phyloP scores from a whole-genome alignment of 257 asterid genomes.

The Lithospermum erythrorhizon region DNA sequence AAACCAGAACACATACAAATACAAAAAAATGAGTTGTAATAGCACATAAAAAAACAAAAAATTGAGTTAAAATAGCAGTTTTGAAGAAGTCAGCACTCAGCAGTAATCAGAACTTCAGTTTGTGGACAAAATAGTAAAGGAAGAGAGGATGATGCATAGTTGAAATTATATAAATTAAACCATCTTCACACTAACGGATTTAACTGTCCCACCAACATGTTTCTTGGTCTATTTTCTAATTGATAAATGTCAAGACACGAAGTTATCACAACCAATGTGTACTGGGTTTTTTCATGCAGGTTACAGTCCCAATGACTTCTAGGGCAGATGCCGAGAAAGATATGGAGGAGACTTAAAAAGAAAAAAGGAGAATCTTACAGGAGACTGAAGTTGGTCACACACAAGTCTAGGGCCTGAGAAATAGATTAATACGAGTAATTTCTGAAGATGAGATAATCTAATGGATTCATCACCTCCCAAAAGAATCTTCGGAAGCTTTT shows the following conservation, averaged over 20 bases:
- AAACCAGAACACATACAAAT: not conserved
- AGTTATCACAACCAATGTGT: not conserved
- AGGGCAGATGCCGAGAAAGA: not conserved
- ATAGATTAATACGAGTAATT: slow-evolving; percentile 65
- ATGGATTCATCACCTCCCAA: slow-evolving; percentile 65
- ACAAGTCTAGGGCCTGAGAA: slow-evolving; percentile 74
- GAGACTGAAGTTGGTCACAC: slow-evolving; percentile 61
- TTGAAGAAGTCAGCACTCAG: no score
- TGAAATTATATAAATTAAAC: not conserved
- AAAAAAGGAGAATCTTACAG: slow-evolving; percentile 38
- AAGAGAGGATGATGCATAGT: not conserved
- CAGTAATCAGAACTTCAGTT: no score
- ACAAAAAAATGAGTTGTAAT: not conserved
- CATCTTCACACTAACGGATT: not conserved
- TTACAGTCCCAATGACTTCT: no score
- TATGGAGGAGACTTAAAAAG: slow-evolving; percentile 6
- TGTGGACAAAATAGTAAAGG: not conserved
- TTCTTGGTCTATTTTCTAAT: not conserved
- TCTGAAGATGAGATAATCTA: slow-evolving; percentile 67
- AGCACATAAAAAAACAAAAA: not conserved
- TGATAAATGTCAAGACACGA: not conserved
- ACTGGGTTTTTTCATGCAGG: not conserved
- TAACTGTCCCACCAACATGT: not conserved
- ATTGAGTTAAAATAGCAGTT: not conserved
- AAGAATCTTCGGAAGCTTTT: slow-evolving; percentile 78